Evolutionary conservation across 2,329 filamentous ascomycete genomes (phyloP).

Genomic region (Penicillium paneum): DNA sequence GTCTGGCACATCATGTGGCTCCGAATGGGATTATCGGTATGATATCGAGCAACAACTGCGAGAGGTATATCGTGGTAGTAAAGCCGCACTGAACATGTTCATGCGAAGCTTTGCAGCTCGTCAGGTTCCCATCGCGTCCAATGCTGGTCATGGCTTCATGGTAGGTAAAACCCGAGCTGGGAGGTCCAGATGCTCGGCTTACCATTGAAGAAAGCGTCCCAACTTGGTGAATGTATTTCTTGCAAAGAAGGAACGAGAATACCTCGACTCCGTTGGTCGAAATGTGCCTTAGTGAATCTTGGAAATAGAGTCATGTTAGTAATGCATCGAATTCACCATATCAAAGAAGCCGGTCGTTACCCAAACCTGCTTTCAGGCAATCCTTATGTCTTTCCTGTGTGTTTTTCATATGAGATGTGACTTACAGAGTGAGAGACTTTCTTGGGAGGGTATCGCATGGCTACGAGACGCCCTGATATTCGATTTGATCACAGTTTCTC

Average conservation of each 20-base stretch:
- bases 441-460: no score
- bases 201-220: neutral
- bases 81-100: neutral
- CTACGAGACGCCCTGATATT: no score
- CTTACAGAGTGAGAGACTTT: no score
- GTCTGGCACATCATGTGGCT: neutral
- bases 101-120: constrained; percentile 3
- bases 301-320: no score
- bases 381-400: no score
- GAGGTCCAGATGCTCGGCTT: neutral
- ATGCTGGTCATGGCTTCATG: neutral
- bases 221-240: neutral
- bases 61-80: constrained; percentile 1
- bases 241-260: neutral
- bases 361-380: no score
- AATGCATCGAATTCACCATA: no score
- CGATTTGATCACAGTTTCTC: no score
- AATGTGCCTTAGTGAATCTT: neutral
- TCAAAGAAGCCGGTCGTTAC: no score
- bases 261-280: neutral
- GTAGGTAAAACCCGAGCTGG: constrained; percentile 1
- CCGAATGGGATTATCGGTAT: neutral
- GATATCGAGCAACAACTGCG: constrained; percentile 1
- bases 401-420: no score
- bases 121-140: neutral